phyloP scores from a whole-genome alignment of 768 basidiomycete species.

The Roridomyces roridus region DNA sequence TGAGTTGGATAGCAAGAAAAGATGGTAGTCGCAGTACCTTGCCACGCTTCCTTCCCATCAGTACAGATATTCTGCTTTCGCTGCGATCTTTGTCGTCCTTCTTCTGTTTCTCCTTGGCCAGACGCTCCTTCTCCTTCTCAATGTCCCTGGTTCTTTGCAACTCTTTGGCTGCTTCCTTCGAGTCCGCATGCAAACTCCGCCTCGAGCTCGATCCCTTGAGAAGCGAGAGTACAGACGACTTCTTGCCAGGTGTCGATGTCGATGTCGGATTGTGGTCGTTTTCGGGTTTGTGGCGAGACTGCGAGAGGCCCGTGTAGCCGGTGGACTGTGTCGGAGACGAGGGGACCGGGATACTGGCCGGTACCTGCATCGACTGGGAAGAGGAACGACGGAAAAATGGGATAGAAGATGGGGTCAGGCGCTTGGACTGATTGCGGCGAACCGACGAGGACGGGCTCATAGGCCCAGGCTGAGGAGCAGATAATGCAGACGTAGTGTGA shows the following conservation, averaged over 20 bases:
- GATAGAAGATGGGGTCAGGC: slow-evolving; percentile 90
- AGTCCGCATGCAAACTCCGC: slow-evolving; percentile 76
- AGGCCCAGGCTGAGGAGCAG: slow-evolving; percentile 61
- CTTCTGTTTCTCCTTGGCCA: slow-evolving; percentile 53
- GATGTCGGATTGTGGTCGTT: slow-evolving; percentile 61
- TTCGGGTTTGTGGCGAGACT: slow-evolving; percentile 48
- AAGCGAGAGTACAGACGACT: slow-evolving; percentile 83
- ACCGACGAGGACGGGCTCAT: slow-evolving; percentile 77
- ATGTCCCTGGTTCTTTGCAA: slow-evolving; percentile 39
- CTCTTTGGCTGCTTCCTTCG: slow-evolving; percentile 46
- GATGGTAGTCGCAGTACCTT: slow-evolving; percentile 62
- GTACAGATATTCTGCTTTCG: slow-evolving; percentile 85
- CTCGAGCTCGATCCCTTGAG: slow-evolving; percentile 85
- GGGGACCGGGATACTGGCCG: slow-evolving; percentile 53
- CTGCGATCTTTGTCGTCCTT: slow-evolving; percentile 90
- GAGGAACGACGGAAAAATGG: slow-evolving; percentile 94
- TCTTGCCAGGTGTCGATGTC: slow-evolving; percentile 68
- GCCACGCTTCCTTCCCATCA: slow-evolving; percentile 90
- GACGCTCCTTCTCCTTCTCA: slow-evolving; percentile 54
- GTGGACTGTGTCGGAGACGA: slow-evolving; percentile 56
- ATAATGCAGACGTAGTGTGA: slow-evolving; percentile 58
- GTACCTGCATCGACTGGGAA: slow-evolving; percentile 82
- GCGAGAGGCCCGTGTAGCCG: slow-evolving; percentile 42
- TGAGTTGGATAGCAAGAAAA: slow-evolving; percentile 19
- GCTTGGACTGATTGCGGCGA: slow-evolving; percentile 73